These are phyloP conservation scores for Podosphaera aphanis DNA, from an alignment of 2,329 filamentous ascomycete genomes.

Conservation along the genomic window DNA sequence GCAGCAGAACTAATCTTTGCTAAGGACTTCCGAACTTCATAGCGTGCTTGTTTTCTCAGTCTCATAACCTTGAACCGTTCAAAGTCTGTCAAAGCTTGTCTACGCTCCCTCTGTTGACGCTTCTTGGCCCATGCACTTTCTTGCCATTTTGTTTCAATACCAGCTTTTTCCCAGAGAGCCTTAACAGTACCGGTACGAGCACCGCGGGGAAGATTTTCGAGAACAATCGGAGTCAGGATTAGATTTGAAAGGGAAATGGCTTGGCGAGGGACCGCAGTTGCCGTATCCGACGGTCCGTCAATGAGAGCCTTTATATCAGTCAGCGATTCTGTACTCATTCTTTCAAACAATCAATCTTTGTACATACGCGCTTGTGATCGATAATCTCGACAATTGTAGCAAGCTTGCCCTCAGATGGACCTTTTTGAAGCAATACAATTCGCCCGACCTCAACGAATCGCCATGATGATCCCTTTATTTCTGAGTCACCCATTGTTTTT, in stretches of 20 bases:
- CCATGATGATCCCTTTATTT: constrained; percentile 66
- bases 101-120: constrained; percentile 61
- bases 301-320: constrained; percentile 52
- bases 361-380: constrained; percentile 98
- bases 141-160: constrained; percentile 84
- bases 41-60: constrained; percentile 97
- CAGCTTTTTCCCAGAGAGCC: constrained; percentile 73
- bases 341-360: neutral
- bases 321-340: constrained; percentile 4
- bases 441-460: constrained; percentile 97
- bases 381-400: constrained; percentile 97
- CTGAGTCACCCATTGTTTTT: constrained; percentile 56
- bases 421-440: constrained; percentile 68
- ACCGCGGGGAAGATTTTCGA: constrained; percentile 66
- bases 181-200: constrained; percentile 63
- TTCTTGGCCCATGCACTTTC: constrained; percentile 88
- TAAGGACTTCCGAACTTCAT: constrained; percentile 90
- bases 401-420: constrained; percentile 65
- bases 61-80: constrained; percentile 99
- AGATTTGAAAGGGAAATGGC: constrained; percentile 57
- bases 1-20: constrained; percentile 75
- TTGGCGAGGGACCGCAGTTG: constrained; percentile 68
- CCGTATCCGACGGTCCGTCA: constrained; percentile 73
- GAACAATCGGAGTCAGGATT: constrained; percentile 73
- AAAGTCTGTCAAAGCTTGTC: constrained; percentile 87